A percentile compares a stretch with the other conserved stretches of the same genome.
These are phyloP conservation scores for Aspergillus arachidicola DNA, from an alignment of 2,329 filamentous ascomycete genomes.

Conservation along the genomic window DNA sequence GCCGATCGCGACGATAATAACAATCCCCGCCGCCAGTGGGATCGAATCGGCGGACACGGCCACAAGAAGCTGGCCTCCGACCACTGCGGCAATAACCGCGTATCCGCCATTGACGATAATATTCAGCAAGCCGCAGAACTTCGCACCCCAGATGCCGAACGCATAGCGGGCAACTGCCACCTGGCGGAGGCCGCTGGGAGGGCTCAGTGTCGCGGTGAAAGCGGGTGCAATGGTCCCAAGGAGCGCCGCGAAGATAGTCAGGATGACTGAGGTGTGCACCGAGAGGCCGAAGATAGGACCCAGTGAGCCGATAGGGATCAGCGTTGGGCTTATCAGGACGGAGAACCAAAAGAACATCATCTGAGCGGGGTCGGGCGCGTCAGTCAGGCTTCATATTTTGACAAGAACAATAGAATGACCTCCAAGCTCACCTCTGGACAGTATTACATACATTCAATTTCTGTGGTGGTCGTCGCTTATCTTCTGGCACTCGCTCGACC, in stretches of 20 bases:
- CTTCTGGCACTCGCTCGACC: constrained; percentile 6
- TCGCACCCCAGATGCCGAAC: constrained; percentile 33
- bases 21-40: constrained; percentile 27
- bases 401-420: not conserved
- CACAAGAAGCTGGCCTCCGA: constrained; percentile 25
- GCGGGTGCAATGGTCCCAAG: constrained; percentile 23
- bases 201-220: constrained; percentile 21
- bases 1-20: constrained; percentile 17
- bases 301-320: constrained; percentile 26
- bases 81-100: constrained; percentile 25
- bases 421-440: not conserved
- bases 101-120: constrained; percentile 30
- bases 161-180: constrained; percentile 30
- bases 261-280: constrained; percentile 25
- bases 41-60: constrained; percentile 28
- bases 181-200: constrained; percentile 28
- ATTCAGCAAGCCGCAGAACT: constrained; percentile 30
- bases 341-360: constrained; percentile 29
- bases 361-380: not conserved
- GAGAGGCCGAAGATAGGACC: constrained; percentile 30
- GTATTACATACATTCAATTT: constrained; percentile 2
- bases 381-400: not conserved
- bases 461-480: constrained; percentile 1
- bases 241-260: constrained; percentile 27
- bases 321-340: constrained; percentile 18